These are phyloP conservation scores for Trichocomaceae sp. DNA, from an alignment of 2,329 filamentous ascomycete genomes.

Conservation along the genomic window DNA sequence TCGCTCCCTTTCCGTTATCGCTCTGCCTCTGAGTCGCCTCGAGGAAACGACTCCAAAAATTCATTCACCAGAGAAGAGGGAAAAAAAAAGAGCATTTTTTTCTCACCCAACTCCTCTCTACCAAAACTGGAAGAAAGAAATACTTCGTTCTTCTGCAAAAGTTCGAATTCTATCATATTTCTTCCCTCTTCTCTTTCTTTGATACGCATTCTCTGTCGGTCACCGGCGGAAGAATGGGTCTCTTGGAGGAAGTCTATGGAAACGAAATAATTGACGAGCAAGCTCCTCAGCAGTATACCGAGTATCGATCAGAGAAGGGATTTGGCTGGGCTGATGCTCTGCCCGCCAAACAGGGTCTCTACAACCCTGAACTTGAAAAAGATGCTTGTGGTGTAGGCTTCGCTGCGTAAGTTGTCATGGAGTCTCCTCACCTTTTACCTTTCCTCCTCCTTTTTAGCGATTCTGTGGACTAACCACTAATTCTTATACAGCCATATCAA, in stretches of 20 bases:
- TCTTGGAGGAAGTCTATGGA: slow-evolving; percentile 44
- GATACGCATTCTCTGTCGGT: slow-evolving; percentile 34
- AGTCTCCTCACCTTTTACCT: too few species aligned
- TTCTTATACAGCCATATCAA: slow-evolving; percentile 72
- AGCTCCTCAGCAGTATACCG: slow-evolving; percentile 42
- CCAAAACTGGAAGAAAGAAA: not conserved
- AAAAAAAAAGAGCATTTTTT: not conserved
- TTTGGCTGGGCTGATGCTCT: slow-evolving; percentile 95
- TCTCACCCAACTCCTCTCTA: not conserved
- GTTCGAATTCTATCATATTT: not conserved
- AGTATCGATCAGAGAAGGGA: slow-evolving; percentile 51
- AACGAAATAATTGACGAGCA: slow-evolving; percentile 41
- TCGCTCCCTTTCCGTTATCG: slow-evolving; percentile 11
- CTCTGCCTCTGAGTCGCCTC: not conserved
- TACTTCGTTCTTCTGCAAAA: not conserved
- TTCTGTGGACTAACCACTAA: slow-evolving; percentile 16
- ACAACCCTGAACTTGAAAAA: slow-evolving; percentile 92
- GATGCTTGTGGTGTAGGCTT: slow-evolving; percentile 99
- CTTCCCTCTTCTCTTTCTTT: not conserved
- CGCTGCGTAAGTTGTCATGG: slow-evolving; percentile 82
- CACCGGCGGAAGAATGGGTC: slow-evolving; percentile 46
- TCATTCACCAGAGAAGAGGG: not conserved
- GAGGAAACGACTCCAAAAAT: not conserved
- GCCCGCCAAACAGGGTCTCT: slow-evolving; percentile 96
- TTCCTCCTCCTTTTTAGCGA: not conserved